Conservation (phyloP, 257 asterid species). For the Leonotis leonurus region DNA sequence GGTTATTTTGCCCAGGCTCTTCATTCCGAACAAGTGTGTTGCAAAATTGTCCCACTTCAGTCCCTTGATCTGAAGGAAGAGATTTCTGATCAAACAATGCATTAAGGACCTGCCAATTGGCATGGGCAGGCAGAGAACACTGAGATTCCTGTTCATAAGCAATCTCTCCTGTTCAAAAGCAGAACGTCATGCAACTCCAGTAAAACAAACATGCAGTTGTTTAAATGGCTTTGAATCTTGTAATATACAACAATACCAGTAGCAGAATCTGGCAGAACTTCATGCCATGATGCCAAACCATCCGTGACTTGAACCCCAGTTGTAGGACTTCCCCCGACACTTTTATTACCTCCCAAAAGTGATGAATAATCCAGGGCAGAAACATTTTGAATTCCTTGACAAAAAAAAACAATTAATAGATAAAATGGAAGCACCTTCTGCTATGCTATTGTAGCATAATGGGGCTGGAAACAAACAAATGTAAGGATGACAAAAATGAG, state of each 20-base stretch:
- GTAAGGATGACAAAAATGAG: conserved; percentile 14
- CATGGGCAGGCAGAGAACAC: conserved; percentile 35
- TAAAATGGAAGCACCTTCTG: neutral
- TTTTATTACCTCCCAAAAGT: conserved; percentile 27
- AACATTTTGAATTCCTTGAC: conserved; percentile 38
- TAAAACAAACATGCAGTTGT: neutral
- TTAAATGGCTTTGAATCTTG: conserved; percentile 8
- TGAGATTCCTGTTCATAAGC: conserved; percentile 39
- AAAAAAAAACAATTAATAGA: neutral
- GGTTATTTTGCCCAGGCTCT: conserved; percentile 30
- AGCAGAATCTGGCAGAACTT: conserved; percentile 34
- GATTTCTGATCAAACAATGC: conserved; percentile 30
- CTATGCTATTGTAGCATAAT: neutral
- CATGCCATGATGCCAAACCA: conserved; percentile 54
- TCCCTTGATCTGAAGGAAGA: conserved; percentile 35
- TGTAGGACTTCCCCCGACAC: conserved; percentile 28
- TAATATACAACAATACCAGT: conserved; percentile 34
- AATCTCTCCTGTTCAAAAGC: conserved; percentile 49
- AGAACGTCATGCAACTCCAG: conserved; percentile 13
- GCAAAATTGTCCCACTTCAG: conserved; percentile 27
- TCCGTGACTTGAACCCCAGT: conserved; percentile 31
- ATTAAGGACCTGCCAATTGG: conserved; percentile 52
- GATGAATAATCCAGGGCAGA: conserved; percentile 33
- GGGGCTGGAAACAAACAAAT: conserved; percentile 9
- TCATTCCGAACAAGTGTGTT: conserved; percentile 36